Percentiles rank a stretch among this genome's conserved stretches.
Conservation (phyloP, 208 protist species). For the Endotrypanum monterogeii region DNA sequence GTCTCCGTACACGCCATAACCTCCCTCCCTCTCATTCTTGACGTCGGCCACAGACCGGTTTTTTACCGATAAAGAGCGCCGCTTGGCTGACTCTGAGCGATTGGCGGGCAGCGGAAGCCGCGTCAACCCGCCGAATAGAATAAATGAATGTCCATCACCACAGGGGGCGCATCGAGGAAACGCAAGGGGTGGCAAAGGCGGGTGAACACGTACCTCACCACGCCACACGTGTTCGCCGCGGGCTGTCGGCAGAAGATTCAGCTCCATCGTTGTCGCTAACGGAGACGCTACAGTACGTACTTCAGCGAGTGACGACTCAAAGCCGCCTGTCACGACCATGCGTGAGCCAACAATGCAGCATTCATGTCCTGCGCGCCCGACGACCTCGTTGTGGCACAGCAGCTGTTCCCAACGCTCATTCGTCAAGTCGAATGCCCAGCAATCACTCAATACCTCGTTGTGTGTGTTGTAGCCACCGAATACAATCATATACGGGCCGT, state of each 20-base stretch:
- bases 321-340: conserved; percentile 78
- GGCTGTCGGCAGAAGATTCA: conserved; percentile 64
- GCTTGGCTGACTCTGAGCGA: conserved; percentile 1
- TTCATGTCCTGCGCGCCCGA: conserved; percentile 58
- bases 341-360: conserved; percentile 72
- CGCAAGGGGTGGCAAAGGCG: conserved; percentile 61
- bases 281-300: conserved; percentile 5
- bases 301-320: conserved; percentile 62
- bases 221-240: conserved; percentile 63
- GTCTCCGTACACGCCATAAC: background rate
- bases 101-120: conserved; percentile 16
- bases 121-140: conserved; percentile 79
- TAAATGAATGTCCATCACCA: conserved; percentile 75
- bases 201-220: conserved; percentile 25
- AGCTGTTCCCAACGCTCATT: conserved; percentile 82
- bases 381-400: conserved; percentile 33
- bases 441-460: conserved; percentile 67
- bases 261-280: conserved; percentile 43
- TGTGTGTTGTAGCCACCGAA: conserved; percentile 77
- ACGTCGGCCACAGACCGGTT: background rate
- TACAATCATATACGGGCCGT: conserved; percentile 84
- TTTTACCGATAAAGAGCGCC: conserved; percentile 15
- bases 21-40: conserved; percentile 10
- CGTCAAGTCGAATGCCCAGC: conserved; percentile 82
- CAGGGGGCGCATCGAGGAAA: conserved; percentile 64